Percentiles rank a stretch among this genome's conserved stretches.
Evolutionary conservation across 139 green algal genomes (phyloP).

Genomic region (Chlamydomonas schloesseri): DNA sequence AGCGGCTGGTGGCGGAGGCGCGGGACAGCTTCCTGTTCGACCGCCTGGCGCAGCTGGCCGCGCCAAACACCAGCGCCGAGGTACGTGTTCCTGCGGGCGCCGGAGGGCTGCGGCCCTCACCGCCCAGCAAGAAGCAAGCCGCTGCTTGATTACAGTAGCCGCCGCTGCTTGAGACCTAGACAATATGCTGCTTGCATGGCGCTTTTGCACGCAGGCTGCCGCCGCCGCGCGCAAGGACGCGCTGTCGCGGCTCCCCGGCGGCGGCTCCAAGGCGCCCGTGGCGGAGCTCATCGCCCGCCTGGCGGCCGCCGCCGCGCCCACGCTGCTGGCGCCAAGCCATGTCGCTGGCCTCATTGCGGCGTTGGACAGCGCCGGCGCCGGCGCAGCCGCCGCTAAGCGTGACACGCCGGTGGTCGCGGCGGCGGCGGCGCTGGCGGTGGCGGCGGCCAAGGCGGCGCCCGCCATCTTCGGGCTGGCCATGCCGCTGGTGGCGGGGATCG

Average conservation of each 20-base stretch:
- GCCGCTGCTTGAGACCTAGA: too few relatives aligned
- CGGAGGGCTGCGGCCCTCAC: too few relatives aligned
- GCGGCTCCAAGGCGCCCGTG: conserved; percentile 60
- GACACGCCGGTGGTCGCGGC: background rate
- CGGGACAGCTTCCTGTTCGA: conserved; percentile 81
- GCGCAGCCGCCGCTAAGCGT: background rate
- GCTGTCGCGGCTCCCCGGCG: conserved; percentile 66
- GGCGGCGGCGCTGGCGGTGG: background rate
- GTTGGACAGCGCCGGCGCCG: background rate
- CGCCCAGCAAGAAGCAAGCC: too few relatives aligned
- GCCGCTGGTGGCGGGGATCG: background rate
- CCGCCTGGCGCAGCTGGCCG: conserved; percentile 57
- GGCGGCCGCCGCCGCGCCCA: conserved; percentile 57
- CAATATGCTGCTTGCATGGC: too few relatives aligned
- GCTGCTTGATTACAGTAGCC: too few relatives aligned
- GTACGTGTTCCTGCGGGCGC: too few relatives aligned
- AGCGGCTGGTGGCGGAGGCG: conserved; percentile 60
- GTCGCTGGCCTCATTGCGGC: conserved; percentile 62
- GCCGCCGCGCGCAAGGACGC: conserved; percentile 65
- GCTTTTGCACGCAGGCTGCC: background rate
- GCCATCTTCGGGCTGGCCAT: conserved; percentile 1
- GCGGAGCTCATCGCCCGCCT: conserved; percentile 67
- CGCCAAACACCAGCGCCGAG: conserved; percentile 33
- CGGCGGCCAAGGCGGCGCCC: conserved; percentile 24
- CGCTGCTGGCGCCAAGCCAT: conserved; percentile 66